Evolutionary conservation across 371 early-diverging fungal genomes (phyloP).

Genomic region (Basidiobolus meristosporus): DNA sequence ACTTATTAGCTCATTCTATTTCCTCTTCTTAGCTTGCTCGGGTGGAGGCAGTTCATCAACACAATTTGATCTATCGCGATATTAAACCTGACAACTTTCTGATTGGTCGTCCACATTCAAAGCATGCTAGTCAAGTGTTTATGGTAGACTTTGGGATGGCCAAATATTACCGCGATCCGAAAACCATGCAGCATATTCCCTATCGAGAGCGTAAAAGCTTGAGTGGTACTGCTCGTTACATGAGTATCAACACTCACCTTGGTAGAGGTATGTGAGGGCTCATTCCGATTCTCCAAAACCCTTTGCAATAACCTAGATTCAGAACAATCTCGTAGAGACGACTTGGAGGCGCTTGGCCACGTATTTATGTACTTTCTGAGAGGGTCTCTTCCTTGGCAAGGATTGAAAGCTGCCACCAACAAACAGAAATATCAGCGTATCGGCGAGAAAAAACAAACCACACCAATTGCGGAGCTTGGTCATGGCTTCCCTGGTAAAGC

Average conservation of each 20-base stretch:
- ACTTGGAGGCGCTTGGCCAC: constrained; percentile 96
- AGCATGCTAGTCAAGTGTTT: constrained; percentile 36
- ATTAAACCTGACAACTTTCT: constrained; percentile 99
- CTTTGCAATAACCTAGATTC: too few species aligned
- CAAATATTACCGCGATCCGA: constrained; percentile 89
- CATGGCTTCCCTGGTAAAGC: constrained; percentile 65
- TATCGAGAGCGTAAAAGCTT: constrained; percentile 80
- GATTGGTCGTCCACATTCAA: constrained; percentile 56
- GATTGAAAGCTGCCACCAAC: constrained; percentile 94
- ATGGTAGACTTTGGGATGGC: constrained; percentile 96
- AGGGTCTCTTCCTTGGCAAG: constrained; percentile 98
- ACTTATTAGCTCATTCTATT: too few species aligned
- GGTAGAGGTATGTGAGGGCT: constrained; percentile 38
- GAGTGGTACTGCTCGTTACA: constrained; percentile 94
- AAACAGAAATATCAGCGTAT: constrained; percentile 98
- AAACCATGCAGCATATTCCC: constrained; percentile 86
- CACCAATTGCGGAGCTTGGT: constrained; percentile 79
- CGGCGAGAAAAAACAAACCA: constrained; percentile 94
- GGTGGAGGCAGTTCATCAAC: constrained; percentile 91
- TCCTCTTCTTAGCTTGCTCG: constrained; percentile 70
- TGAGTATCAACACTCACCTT: constrained; percentile 91
- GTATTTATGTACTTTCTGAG: constrained; percentile 98
- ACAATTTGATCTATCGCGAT: constrained; percentile 94
- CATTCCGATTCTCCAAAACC: too few species aligned
- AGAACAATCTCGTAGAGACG: constrained; percentile 97